These are phyloP conservation scores for Fusarium devonianum DNA, from an alignment of 2,329 filamentous ascomycete genomes.

Conservation along the genomic window DNA sequence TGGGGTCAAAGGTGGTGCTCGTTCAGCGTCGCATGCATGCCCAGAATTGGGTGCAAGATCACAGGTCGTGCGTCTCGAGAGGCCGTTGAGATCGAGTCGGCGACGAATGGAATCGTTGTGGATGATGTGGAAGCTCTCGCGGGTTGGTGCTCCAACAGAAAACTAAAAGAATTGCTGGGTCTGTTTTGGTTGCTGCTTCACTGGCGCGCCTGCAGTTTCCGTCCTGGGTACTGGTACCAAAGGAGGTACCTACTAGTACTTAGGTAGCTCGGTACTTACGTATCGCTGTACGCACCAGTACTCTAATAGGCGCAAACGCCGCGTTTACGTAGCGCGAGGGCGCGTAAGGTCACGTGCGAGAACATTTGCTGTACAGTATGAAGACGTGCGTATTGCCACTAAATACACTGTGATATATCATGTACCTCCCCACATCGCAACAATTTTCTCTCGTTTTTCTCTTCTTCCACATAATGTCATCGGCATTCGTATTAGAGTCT, in stretches of 20 bases:
- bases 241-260: too few species aligned
- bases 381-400: too few species aligned
- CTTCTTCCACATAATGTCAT: constrained; percentile 73
- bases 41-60: constrained; percentile 15
- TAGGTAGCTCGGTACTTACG: constrained; percentile 33
- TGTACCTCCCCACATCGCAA: constrained; percentile 35
- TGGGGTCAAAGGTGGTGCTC: constrained; percentile 33
- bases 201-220: constrained; percentile 31
- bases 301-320: too few species aligned
- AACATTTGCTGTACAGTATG: too few species aligned
- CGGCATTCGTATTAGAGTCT: constrained; percentile 99
- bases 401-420: constrained; percentile 34
- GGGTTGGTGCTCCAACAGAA: constrained; percentile 30
- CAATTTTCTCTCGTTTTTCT: constrained; percentile 43
- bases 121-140: constrained; percentile 18
- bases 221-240: too few species aligned
- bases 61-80: constrained; percentile 14
- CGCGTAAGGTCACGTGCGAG: too few species aligned
- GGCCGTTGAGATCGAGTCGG: constrained; percentile 5
- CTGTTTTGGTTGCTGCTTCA: constrained; percentile 39
- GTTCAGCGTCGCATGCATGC: constrained; percentile 37
- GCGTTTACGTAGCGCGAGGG: too few species aligned
- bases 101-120: constrained; percentile 15
- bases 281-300: too few species aligned
- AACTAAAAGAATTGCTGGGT: constrained; percentile 33